Evolutionary conservation across 768 basidiomycete species (phyloP).

Genomic region (Auriculariales sp.): DNA sequence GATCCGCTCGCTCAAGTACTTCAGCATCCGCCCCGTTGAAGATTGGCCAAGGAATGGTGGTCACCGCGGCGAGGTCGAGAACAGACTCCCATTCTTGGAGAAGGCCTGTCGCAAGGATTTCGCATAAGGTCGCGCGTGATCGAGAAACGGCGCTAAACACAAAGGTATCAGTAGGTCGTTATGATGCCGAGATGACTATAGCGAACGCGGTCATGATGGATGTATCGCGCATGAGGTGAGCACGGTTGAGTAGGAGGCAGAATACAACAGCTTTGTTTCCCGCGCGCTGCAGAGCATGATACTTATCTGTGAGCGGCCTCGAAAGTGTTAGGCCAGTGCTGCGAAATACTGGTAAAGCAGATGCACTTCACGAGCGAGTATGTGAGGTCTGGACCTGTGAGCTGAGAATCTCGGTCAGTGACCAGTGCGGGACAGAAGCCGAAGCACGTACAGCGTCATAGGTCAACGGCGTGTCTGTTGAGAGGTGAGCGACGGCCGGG

Average conservation of each 20-base stretch:
- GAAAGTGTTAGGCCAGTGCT: neutral
- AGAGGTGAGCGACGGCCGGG: neutral
- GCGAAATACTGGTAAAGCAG: neutral
- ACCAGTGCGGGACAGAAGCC: neutral
- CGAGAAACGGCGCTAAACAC: slow-evolving; percentile 35
- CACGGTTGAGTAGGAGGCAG: slow-evolving; percentile 75
- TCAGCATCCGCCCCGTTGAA: slow-evolving; percentile 58
- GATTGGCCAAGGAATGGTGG: slow-evolving; percentile 71
- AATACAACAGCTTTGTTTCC: slow-evolving; percentile 81
- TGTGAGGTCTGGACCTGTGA: slow-evolving; percentile 75
- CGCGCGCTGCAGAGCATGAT: slow-evolving; percentile 48
- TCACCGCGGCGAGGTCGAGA: slow-evolving; percentile 50
- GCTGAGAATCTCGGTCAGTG: slow-evolving; percentile 22
- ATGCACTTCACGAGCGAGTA: slow-evolving; percentile 59
- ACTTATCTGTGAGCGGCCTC: slow-evolving; percentile 79
- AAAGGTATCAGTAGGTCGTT: too few species aligned
- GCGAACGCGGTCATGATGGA: slow-evolving; percentile 40
- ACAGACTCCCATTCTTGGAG: slow-evolving; percentile 57
- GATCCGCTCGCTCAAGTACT: slow-evolving; percentile 40
- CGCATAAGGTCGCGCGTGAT: slow-evolving; percentile 73
- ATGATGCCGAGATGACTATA: too few species aligned
- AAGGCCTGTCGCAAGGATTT: slow-evolving; percentile 72
- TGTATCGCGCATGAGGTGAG: slow-evolving; percentile 71
- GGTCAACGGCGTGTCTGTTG: slow-evolving; percentile 65
- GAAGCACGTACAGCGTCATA: slow-evolving; percentile 53